These are phyloP conservation scores for Dittrichia graveolens DNA, from an alignment of 129 eudicot genomes.

Conservation along the genomic window DNA sequence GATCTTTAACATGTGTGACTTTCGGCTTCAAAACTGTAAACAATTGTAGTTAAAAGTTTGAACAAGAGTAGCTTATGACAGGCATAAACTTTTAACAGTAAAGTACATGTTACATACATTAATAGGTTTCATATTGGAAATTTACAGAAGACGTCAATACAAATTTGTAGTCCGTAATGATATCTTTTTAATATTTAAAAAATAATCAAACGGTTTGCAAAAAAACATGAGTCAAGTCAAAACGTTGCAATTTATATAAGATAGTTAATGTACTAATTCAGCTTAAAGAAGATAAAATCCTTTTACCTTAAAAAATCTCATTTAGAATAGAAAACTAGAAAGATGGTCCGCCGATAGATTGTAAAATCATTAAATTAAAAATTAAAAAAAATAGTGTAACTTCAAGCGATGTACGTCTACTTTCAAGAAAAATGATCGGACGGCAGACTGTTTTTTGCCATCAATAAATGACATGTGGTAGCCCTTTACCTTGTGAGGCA, in stretches of 20 bases:
- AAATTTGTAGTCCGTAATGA: not conserved
- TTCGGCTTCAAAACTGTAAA: conserved; percentile 45
- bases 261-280: no score
- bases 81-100: not conserved
- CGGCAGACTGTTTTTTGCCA: not conserved
- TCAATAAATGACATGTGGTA: conserved; percentile 4
- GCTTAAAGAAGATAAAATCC: not conserved
- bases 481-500: conserved; percentile 31
- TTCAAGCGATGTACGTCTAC: not conserved
- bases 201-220: not conserved
- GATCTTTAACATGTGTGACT: conserved; percentile 55
- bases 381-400: not conserved
- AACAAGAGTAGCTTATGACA: not conserved
- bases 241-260: not conserved
- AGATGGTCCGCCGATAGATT: not conserved
- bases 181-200: not conserved
- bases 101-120: no score
- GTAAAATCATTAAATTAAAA: not conserved
- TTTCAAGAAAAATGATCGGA: not conserved
- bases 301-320: not conserved
- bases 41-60: not conserved
- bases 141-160: not conserved
- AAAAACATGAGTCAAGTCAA: not conserved
- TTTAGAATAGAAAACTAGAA: not conserved
- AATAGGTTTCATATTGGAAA: not conserved